Base-by-base conservation (phyloP, 1,284 basidiomycete species). In the Apiotrichum brassicae region DNA sequence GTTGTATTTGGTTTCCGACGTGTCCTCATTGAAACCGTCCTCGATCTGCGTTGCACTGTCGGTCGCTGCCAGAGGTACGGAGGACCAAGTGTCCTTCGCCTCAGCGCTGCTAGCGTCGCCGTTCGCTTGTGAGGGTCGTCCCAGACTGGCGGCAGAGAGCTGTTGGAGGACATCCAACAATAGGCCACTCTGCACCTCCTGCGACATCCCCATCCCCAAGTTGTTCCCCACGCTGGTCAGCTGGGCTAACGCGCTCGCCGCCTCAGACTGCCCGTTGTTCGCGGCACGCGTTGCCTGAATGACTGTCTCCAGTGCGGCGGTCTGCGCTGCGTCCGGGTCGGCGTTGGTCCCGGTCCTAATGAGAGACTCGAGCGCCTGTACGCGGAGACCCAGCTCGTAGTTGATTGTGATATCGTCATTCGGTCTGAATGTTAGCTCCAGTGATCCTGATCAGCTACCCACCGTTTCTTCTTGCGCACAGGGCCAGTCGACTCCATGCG, bases 21-120 rank as follows among this genome's bases (percentile, higher is more conserved):
- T 71, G 71, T 97, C 92, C 28, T 83, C 82, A 68, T 94, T 89
- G 80, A 84, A 94, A 0, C 86, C 82, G 2, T 85, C 83, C 11
- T 61, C 51, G 13, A 67, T 53, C 26, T 62, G 61, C 3, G 61
- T 53, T 6, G 53, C 51, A 12, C 62, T 66, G 51, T 67, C 64
- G 2, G 54, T 39, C 16, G 57, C 41, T 2, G 63, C 65, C 3
- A 46, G 36, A 0, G 70, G 64, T 0, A 71, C 56, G 8, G 56
- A 22, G 0, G 64, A 58, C 71, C 70, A 71, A 1, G 65, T 53
- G 18, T 68, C 68, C 5, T 38, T 43, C 54, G 53, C 54, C 51
- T 54, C 51, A 37, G 48, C 13, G 14, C 48, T 39, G 24, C 42
- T 18, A 28, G 45, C 43, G 33, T 48, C 43, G 38, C 49, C 38